Base-by-base conservation (phyloP, 2,329 filamentous ascomycete genomes). In the Seiridium unicorne region DNA sequence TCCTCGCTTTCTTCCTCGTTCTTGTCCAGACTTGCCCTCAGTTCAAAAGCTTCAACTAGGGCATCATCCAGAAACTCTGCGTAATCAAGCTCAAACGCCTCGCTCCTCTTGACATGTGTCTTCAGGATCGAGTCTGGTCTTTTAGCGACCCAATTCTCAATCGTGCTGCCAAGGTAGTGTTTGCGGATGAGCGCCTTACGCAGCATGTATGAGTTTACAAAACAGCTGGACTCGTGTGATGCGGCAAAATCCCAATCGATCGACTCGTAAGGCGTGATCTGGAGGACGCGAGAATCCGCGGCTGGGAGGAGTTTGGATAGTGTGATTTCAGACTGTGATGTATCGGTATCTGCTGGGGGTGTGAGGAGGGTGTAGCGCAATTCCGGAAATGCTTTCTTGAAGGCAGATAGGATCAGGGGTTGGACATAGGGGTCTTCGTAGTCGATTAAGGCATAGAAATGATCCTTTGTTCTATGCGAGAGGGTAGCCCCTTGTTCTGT, bases 1-100 rank as follows among this genome's bases (percentile, higher is more conserved):
- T 49, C 55, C 42, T 63, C 64, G 42, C 58, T 59, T 3, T 57
- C 51, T 10, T 60, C 63, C 55, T 84, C 85, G 67, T 97, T 97
- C 51, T 81, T 81, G 38, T 85, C 84, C 74, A 96, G 83, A 66
- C 90, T 93, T 60, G 92, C 91, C 26, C 89, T 83, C 56, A 99
- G 76, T 69, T 98, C 95, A 73, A 90, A 98, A 0, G 91, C 90
- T 73, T 99, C 95, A 2, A 96, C 82, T 6, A 99, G 79, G 0
- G 95, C 91, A 68, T 99, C 95, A 64, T 98, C 95, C 11, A 99
- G 79, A 70, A 98, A 99, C 77, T 99, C 95, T 1, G 93, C 93
- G 72, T 95, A 99, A 74, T 99, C 95, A 6, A 99, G 83, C 75
- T 99, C 95, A 66, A 99, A 97, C 47, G 92, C 87, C 64, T 96